Evolutionary conservation across 2,329 filamentous ascomycete genomes (phyloP), one percentile per base, ranked within the genome.

Genomic region (Cercospora sp.): DNA sequence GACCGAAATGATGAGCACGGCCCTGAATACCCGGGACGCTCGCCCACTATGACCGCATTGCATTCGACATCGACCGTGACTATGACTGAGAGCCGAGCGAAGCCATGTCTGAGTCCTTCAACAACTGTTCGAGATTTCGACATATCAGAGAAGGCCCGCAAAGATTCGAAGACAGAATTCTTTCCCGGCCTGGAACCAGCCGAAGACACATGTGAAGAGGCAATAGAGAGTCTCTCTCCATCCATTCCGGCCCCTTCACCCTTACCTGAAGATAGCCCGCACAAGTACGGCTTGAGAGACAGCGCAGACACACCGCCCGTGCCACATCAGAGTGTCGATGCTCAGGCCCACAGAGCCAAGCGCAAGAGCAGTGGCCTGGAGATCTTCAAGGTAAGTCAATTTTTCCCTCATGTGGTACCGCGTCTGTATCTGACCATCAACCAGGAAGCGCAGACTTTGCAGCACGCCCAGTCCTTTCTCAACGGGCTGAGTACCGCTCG

Each of bases 221-320:
- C 45, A 16, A 40, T 71, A 9, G 71, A 72, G 3, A 69, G 70
- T 10, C 57, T 75, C 13, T 77, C 74, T 53, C 77, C 77, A 6
- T 74, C 72, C 32, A 66, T 78, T 10, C 77, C 76, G 18, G 72
- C 75, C 32, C 77, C 77, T 24, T 75, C 75, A 45, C 75, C 75
- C 10, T 66, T 78, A 13, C 75, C 76, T 53, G 76, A 77, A 69
- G 77, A 78, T 63, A 77, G 76, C 60, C 77, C 77, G 18, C 77
- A 78, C 69, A 77, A 78, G 69, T 78, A 78, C 66, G 77, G 77
- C 28, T 61, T 78, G 67, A 68, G 72, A 68, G 76, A 78, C 66
- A 69, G 72, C 62, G 74, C 77, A 69, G 74, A 77, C 51, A 77
- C 75, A 9, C 76, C 76, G 12, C 74, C 77, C 53, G 61, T 72